phyloP scores from a whole-genome alignment of 768 basidiomycete species.

The Suillus alpinus region DNA sequence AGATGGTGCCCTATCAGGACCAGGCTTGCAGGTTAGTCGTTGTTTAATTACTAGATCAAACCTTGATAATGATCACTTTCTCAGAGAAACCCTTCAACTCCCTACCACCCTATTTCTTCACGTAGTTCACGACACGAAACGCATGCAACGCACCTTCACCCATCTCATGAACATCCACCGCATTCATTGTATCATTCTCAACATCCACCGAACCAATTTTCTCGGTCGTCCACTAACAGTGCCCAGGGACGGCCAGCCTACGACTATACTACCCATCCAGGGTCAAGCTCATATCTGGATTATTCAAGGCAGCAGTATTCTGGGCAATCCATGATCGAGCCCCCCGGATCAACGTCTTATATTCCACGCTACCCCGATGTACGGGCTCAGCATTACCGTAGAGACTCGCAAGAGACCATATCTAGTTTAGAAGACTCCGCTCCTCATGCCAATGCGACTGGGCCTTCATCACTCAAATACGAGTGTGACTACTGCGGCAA shows the following conservation, averaged over 20 bases:
- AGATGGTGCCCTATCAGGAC: slow-evolving; percentile 24
- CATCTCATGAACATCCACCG: slow-evolving; percentile 21
- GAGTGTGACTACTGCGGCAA: slow-evolving; percentile 80
- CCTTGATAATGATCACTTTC: slow-evolving; percentile 7
- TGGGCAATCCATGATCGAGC: slow-evolving; percentile 10
- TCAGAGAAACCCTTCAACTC: slow-evolving; percentile 20
- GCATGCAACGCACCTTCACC: slow-evolving; percentile 14
- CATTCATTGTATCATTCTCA: slow-evolving; percentile 21
- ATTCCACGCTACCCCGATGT: slow-evolving; percentile 18
- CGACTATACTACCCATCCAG: slow-evolving; percentile 22
- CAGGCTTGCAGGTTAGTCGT: slow-evolving; percentile 28
- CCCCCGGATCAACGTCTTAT: slow-evolving; percentile 15
- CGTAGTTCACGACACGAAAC: slow-evolving; percentile 27
- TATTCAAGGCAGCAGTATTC: slow-evolving; percentile 8
- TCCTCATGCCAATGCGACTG: slow-evolving; percentile 15
- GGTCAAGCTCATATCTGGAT: neutral
- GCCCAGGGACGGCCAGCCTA: slow-evolving; percentile 24
- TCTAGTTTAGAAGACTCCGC: slow-evolving; percentile 12
- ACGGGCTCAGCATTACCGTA: slow-evolving; percentile 14
- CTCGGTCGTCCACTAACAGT: slow-evolving; percentile 27
- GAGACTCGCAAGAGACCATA: slow-evolving; percentile 12
- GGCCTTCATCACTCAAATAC: slow-evolving; percentile 51
- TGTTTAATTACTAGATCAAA: neutral
- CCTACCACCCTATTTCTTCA: slow-evolving; percentile 19
- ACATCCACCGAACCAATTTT: slow-evolving; percentile 2